phyloP scores from a whole-genome alignment of 495 filamentous ascomycete genomes.

The Aspergillus diversus region DNA sequence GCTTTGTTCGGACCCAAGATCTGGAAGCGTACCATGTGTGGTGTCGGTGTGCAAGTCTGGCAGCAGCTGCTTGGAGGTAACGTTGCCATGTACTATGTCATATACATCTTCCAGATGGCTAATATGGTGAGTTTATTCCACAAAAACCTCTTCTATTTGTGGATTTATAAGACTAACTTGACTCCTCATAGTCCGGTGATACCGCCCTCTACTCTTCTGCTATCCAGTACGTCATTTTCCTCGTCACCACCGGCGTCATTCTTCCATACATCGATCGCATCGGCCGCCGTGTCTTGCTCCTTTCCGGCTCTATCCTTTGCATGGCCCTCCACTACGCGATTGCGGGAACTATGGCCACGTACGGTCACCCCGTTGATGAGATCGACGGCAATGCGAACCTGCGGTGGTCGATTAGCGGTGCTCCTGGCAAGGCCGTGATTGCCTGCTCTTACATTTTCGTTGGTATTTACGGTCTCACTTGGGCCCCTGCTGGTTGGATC shows the following conservation, averaged over 20 bases:
- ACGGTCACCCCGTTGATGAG: conserved; percentile 57
- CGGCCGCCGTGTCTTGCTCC: conserved; percentile 72
- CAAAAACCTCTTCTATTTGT: neutral
- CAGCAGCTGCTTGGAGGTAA: conserved; percentile 73
- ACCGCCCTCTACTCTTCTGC: conserved; percentile 68
- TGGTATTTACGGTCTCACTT: conserved; percentile 73
- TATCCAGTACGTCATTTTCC: conserved; percentile 77
- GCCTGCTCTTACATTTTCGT: conserved; percentile 80
- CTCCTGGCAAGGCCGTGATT: conserved; percentile 70
- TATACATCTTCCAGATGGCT: conserved; percentile 73
- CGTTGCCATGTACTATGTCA: conserved; percentile 71
- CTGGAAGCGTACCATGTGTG: conserved; percentile 73
- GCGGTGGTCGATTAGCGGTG: conserved; percentile 61
- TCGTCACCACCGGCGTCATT: conserved; percentile 68
- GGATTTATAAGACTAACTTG: conserved; percentile 8
- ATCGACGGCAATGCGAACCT: conserved; percentile 71
- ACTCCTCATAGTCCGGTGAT: conserved; percentile 53
- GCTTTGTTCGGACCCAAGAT: conserved; percentile 63
- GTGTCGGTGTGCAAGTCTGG: conserved; percentile 68
- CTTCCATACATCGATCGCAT: conserved; percentile 75
- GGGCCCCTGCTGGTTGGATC: conserved; percentile 71
- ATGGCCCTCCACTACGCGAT: conserved; percentile 74
- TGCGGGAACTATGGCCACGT: conserved; percentile 50
- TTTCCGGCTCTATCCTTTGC: conserved; percentile 65
- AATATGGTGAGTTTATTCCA: conserved; percentile 37